Conservation (phyloP, 2,329 filamentous ascomycete genomes). For the Zymoseptoria ardabiliae region DNA sequence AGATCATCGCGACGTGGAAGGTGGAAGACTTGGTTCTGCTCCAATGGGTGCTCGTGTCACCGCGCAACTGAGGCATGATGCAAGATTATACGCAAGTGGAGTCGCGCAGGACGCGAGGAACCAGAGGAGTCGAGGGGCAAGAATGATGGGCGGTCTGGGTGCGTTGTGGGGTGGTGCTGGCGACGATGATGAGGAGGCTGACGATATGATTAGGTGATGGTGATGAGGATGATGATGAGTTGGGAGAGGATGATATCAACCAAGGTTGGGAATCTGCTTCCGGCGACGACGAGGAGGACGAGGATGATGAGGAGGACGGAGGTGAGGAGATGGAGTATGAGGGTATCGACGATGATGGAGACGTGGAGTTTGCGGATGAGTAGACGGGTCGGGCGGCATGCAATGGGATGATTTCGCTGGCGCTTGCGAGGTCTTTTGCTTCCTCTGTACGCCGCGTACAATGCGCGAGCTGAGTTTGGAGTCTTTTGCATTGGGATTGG, state of each 20-base stretch:
- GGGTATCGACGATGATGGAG: constrained; percentile 1
- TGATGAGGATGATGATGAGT: constrained; percentile 2
- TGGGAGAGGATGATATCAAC: background rate
- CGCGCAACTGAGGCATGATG: constrained; percentile 47
- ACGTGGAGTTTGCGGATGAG: constrained; percentile 1
- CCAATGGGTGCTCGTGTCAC: constrained; percentile 55
- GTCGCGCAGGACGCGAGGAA: background rate
- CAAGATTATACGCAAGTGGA: constrained; percentile 34
- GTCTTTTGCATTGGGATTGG: background rate
- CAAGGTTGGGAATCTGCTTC: background rate
- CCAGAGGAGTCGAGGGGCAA: constrained; percentile 14
- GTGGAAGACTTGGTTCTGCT: constrained; percentile 18
- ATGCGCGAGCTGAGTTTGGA: background rate
- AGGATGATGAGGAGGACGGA: background rate
- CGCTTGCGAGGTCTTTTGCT: background rate
- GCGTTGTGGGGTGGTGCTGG: constrained; percentile 19
- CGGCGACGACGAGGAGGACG: constrained; percentile 5
- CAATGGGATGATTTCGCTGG: no score
- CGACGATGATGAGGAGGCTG: constrained; percentile 16
- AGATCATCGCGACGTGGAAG: constrained; percentile 26
- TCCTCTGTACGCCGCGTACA: no score
- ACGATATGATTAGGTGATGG: constrained; percentile 10
- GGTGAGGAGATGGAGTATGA: constrained; percentile 1
- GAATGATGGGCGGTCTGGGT: constrained; percentile 22
- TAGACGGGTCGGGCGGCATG: background rate